Evolutionary conservation across 108 stramenopile species (phyloP).

Genomic region (Seminavis robusta): DNA sequence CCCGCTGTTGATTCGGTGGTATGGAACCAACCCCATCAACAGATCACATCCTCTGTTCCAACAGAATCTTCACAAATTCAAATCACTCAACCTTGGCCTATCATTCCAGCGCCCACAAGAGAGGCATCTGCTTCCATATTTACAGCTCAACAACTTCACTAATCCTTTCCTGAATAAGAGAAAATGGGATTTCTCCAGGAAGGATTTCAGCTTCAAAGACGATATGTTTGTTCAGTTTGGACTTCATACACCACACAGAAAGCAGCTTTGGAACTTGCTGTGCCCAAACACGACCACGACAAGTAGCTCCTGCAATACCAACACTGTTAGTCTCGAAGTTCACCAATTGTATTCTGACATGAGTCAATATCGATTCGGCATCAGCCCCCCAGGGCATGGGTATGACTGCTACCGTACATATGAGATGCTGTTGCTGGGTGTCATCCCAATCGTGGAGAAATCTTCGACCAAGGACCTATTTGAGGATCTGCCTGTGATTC

Average conservation of each 20-base stretch:
- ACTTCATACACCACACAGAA: background rate
- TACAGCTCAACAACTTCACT: constrained; percentile 3
- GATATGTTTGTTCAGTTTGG: constrained; percentile 5
- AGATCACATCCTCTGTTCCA: too few species aligned
- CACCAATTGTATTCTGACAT: constrained; percentile 1
- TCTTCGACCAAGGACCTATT: constrained; percentile 1
- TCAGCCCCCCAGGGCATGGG: constrained; percentile 9
- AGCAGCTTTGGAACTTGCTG: background rate
- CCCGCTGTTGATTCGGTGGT: too few species aligned
- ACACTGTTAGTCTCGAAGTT: background rate
- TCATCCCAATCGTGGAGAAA: constrained; percentile 10
- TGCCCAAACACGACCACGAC: background rate
- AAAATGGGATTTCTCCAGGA: background rate
- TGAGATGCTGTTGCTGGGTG: constrained; percentile 10
- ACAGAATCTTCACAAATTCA: too few species aligned
- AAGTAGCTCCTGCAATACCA: constrained; percentile 1
- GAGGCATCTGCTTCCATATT: background rate
- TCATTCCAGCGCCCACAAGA: constrained; percentile 1
- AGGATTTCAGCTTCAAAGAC: background rate
- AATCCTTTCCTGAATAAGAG: constrained; percentile 3
- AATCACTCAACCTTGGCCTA: constrained; percentile 1
- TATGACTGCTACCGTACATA: constrained; percentile 16
- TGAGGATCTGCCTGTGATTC: background rate
- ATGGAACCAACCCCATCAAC: too few species aligned
- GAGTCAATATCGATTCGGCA: constrained; percentile 4